Conservation (phyloP, 2,329 filamentous ascomycete species). For the Apiospora saccharicola region DNA sequence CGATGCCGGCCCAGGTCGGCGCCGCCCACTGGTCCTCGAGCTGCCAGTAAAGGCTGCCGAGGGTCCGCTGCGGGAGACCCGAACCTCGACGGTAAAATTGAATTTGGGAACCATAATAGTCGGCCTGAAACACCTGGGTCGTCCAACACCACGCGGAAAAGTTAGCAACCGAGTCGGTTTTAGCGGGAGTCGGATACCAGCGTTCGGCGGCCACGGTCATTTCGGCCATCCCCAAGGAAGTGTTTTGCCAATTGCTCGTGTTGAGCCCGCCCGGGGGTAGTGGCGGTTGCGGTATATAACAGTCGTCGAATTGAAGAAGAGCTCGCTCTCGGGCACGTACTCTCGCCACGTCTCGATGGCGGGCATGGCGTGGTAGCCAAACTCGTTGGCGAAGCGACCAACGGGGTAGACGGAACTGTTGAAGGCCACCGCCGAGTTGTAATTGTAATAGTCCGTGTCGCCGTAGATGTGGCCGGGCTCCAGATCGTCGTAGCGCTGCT, state of each 20-base stretch:
- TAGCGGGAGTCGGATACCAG: slow-evolving; percentile 65
- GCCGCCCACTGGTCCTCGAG: slow-evolving; percentile 71
- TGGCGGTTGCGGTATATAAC: slow-evolving; percentile 67
- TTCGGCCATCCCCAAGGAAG: slow-evolving; percentile 56
- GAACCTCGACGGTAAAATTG: slow-evolving; percentile 68
- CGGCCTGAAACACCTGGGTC: slow-evolving; percentile 70
- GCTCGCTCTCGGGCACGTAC: slow-evolving; percentile 56
- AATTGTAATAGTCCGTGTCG: slow-evolving; percentile 69
- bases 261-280: slow-evolving; percentile 58
- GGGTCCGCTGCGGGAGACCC: slow-evolving; percentile 62
- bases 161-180: slow-evolving; percentile 60
- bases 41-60: slow-evolving; percentile 70
- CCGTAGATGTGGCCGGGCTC: slow-evolving; percentile 63
- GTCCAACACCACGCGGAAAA: slow-evolving; percentile 68
- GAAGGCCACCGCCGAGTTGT: slow-evolving; percentile 59
- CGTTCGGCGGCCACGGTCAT: slow-evolving; percentile 64
- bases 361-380: slow-evolving; percentile 70
- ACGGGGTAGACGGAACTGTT: slow-evolving; percentile 62
- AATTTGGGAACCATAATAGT: slow-evolving; percentile 67
- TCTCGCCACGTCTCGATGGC: slow-evolving; percentile 65
- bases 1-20: slow-evolving; percentile 69
- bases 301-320: slow-evolving; percentile 64
- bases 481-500: slow-evolving; percentile 62
- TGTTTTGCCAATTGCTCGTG: slow-evolving; percentile 53
- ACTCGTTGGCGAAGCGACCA: slow-evolving; percentile 69